Evolutionary conservation across 495 filamentous ascomycete genomes (phyloP).

Genomic region (Aspergillus steynii): DNA sequence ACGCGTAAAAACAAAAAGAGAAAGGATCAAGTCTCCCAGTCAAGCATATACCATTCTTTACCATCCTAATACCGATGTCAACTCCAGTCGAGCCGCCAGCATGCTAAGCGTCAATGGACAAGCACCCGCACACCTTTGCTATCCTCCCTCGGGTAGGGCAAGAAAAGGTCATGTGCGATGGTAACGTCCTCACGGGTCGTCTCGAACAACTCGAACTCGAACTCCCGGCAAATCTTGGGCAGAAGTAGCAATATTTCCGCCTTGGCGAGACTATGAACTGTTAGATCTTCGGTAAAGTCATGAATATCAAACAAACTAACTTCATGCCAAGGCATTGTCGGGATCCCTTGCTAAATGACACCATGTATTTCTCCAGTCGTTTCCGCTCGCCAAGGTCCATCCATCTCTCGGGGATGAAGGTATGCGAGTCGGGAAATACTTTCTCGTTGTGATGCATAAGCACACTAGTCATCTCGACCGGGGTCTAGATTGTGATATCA

Average conservation of each 20-base stretch:
- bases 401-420: slow-evolving; percentile 49
- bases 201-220: slow-evolving; percentile 14
- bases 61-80: too few relatives aligned
- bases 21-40: too few relatives aligned
- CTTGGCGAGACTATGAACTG: slow-evolving; percentile 4
- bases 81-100: too few relatives aligned
- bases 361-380: slow-evolving; percentile 45
- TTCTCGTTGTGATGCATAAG: slow-evolving; percentile 41
- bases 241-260: slow-evolving; percentile 14
- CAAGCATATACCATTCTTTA: too few relatives aligned
- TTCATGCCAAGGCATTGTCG: slow-evolving; percentile 54
- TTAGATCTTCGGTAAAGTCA: not conserved
- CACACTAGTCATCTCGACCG: slow-evolving; percentile 43
- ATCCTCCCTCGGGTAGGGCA: slow-evolving; percentile 11
- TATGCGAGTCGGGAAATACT: slow-evolving; percentile 42
- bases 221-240: slow-evolving; percentile 7
- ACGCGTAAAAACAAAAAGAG: too few relatives aligned
- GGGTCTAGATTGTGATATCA: slow-evolving; percentile 22
- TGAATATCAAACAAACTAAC: slow-evolving; percentile 16
- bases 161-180: slow-evolving; percentile 14
- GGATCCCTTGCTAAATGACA: slow-evolving; percentile 49
- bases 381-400: slow-evolving; percentile 28
- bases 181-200: slow-evolving; percentile 14
- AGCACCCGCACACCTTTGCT: slow-evolving; percentile 16
- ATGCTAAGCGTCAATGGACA: not conserved